Evolutionary conservation across 176 grass and related monocot species (phyloP).

Genomic region (Eragrostis curvula): DNA sequence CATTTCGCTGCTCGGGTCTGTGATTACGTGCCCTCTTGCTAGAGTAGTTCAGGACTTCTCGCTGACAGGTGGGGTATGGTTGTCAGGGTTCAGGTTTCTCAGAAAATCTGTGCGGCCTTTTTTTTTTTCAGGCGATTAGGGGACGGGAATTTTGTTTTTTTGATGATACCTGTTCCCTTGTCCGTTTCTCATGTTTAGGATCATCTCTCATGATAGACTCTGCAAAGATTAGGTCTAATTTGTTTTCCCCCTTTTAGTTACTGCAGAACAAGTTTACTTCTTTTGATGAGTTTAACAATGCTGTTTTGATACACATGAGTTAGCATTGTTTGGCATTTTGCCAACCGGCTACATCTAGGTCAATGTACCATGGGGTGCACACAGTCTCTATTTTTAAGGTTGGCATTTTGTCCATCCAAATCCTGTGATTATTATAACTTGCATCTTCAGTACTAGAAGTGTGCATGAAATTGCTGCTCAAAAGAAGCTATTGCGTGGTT

Average conservation of each 20-base stretch:
- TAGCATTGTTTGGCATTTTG: not conserved
- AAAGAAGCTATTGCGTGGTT: not conserved
- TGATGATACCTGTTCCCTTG: not conserved
- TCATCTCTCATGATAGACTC: not conserved
- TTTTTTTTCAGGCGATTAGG: not conserved
- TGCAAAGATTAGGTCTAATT: not conserved
- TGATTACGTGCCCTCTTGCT: not conserved
- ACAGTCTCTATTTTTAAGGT: not conserved
- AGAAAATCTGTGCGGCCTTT: not conserved
- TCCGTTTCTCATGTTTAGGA: not conserved
- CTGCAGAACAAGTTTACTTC: not conserved
- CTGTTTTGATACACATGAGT: not conserved
- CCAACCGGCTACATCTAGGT: not conserved
- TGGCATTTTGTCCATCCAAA: not conserved
- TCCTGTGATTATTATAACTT: not conserved
- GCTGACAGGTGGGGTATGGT: not conserved
- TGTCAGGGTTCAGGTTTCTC: not conserved
- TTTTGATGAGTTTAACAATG: not conserved
- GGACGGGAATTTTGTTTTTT: not conserved
- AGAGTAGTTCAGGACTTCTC: not conserved
- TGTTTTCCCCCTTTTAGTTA: not conserved
- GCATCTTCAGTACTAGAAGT: not conserved
- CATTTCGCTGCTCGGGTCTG: slow-evolving; percentile 22
- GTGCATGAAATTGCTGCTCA: not conserved
- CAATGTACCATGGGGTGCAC: not conserved